These are phyloP conservation scores for Saccharomyces pastorianus DNA, from an alignment of 1,139 yeast species.

Conservation along the genomic window DNA sequence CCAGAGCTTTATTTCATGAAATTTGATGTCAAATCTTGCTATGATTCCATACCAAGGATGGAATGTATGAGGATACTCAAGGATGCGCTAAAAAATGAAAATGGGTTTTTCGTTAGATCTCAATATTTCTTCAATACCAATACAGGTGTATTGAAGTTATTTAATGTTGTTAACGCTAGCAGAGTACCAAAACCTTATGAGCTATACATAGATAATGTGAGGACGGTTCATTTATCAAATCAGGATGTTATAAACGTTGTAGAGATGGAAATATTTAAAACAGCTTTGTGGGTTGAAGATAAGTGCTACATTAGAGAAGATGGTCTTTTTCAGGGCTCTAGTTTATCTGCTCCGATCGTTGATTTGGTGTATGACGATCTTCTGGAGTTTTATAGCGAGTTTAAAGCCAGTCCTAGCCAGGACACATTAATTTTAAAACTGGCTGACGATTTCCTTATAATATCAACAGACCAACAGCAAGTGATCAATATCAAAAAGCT, in stretches of 20 bases:
- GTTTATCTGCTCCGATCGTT: slow-evolving; percentile 67
- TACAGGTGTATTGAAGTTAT: slow-evolving; percentile 14
- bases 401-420: slow-evolving; percentile 21
- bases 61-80: slow-evolving; percentile 34
- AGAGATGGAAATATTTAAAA: slow-evolving; percentile 36
- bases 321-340: slow-evolving; percentile 86
- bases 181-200: slow-evolving; percentile 6
- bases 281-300: slow-evolving; percentile 34
- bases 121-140: slow-evolving; percentile 13
- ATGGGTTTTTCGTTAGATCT: slow-evolving; percentile 20
- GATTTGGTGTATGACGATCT: slow-evolving; percentile 65
- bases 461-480: slow-evolving; percentile 38
- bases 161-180: slow-evolving; percentile 20
- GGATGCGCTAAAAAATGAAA: slow-evolving; percentile 13
- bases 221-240: slow-evolving; percentile 22
- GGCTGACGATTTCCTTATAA: slow-evolving; percentile 78
- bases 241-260: slow-evolving; percentile 32
- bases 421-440: slow-evolving; percentile 48
- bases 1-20: slow-evolving; percentile 49
- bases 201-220: slow-evolving; percentile 19
- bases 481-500: slow-evolving; percentile 23
- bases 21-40: slow-evolving; percentile 74
- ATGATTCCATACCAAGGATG: slow-evolving; percentile 59
- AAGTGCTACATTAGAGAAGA: slow-evolving; percentile 40
- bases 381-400: slow-evolving; percentile 39